These are phyloP conservation scores for Rhinocladiella mackenziei DNA, from an alignment of 2,329 filamentous ascomycete genomes.

Conservation along the genomic window DNA sequence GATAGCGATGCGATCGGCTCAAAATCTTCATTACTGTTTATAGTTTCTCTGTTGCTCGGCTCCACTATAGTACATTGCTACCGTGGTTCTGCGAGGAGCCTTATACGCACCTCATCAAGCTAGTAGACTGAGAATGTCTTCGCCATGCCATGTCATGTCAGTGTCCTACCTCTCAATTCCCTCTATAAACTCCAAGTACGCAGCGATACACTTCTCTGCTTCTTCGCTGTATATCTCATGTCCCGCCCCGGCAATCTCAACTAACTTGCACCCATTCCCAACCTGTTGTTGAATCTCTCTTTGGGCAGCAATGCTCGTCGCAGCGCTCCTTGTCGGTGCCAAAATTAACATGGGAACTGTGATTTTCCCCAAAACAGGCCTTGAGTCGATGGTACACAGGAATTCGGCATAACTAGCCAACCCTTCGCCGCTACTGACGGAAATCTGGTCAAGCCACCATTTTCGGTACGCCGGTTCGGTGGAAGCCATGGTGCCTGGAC, in stretches of 20 bases:
- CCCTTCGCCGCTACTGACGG: slow-evolving; percentile 12
- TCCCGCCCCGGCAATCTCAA: slow-evolving; percentile 9
- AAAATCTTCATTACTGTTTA: no score
- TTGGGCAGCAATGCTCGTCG: slow-evolving; percentile 14
- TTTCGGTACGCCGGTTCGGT: slow-evolving; percentile 8
- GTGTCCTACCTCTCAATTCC: no score
- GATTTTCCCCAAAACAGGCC: slow-evolving; percentile 11
- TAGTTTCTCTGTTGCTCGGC: no score
- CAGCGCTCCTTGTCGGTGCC: slow-evolving; percentile 17
- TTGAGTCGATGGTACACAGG: slow-evolving; percentile 11
- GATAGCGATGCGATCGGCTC: slow-evolving; percentile 5
- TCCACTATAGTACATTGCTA: no score
- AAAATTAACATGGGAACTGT: slow-evolving; percentile 12
- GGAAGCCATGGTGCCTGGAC: slow-evolving; percentile 14
- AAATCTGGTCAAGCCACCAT: slow-evolving; percentile 18
- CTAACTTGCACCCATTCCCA: background rate
- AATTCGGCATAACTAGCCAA: slow-evolving; percentile 17
- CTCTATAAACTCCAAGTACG: background rate
- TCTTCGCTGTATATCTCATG: slow-evolving; percentile 18
- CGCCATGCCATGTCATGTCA: no score
- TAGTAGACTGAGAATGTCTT: no score
- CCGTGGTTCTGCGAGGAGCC: no score
- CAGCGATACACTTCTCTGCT: slow-evolving; percentile 6
- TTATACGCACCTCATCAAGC: no score
- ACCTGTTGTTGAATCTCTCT: slow-evolving; percentile 8